phyloP scores from a whole-genome alignment of 805 yeast species.

The Kodamaea kaohsiungensis region DNA sequence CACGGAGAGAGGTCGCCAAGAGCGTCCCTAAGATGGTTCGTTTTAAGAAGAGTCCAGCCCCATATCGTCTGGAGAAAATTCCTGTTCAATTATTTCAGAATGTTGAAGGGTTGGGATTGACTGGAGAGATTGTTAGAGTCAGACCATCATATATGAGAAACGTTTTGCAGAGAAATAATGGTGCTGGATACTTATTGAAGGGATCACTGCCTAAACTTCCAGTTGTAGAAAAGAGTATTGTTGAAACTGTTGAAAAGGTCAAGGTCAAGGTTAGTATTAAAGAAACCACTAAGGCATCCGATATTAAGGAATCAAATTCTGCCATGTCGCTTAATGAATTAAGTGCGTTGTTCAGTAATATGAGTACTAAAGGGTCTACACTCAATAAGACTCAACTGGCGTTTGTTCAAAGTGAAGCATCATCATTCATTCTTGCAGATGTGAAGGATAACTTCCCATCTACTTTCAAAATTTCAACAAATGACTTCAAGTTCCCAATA shows the following conservation, averaged over 20 bases:
- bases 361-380: slow-evolving; percentile 15
- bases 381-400: slow-evolving; percentile 8
- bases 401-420: slow-evolving; percentile 19
- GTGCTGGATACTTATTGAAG: slow-evolving; percentile 65
- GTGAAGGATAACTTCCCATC: slow-evolving; percentile 32
- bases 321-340: slow-evolving; percentile 42
- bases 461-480: slow-evolving; percentile 18
- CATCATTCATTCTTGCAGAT: slow-evolving; percentile 30
- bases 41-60: slow-evolving; percentile 13
- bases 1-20: neutral
- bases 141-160: slow-evolving; percentile 84
- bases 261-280: slow-evolving; percentile 6
- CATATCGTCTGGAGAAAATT: slow-evolving; percentile 42
- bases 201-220: slow-evolving; percentile 40
- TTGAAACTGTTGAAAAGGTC: slow-evolving; percentile 7
- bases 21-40: slow-evolving; percentile 14
- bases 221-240: slow-evolving; percentile 30
- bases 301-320: slow-evolving; percentile 10
- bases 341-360: slow-evolving; percentile 33
- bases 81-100: slow-evolving; percentile 76
- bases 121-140: slow-evolving; percentile 75
- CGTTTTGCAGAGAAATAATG: slow-evolving; percentile 65
- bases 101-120: slow-evolving; percentile 59
- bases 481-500: slow-evolving; percentile 25
- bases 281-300: neutral